Evolutionary conservation across 305 asterid genomes (phyloP).

Genomic region (Fraxinus dipetala): DNA sequence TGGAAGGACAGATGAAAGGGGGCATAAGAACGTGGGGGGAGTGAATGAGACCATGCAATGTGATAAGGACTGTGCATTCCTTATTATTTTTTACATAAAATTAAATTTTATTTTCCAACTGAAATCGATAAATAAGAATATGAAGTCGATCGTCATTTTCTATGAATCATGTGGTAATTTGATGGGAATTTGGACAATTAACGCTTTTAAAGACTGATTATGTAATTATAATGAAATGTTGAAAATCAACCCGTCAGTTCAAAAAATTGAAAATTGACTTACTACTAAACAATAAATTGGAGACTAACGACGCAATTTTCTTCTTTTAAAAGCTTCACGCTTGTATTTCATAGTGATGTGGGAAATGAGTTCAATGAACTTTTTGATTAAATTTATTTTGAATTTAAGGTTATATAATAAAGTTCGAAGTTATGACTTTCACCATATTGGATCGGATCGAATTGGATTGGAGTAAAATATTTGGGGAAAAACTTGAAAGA

Average conservation of each 20-base stretch:
- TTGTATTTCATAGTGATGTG: neutral
- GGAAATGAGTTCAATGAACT: no score
- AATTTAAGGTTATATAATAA: no score
- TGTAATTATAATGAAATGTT: neutral
- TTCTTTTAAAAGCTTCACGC: neutral
- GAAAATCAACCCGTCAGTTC: neutral
- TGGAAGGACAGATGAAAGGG: conserved; percentile 38
- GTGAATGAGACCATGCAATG: conserved; percentile 35
- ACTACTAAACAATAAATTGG: no score
- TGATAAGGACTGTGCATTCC: neutral
- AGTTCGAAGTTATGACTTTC: no score
- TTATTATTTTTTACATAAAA: neutral
- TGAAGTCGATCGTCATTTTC: neutral
- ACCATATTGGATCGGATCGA: neutral
- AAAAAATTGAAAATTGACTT: neutral
- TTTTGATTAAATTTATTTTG: no score
- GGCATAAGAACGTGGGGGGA: conserved; percentile 49
- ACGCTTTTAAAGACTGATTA: neutral
- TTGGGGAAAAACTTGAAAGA: conserved; percentile 21
- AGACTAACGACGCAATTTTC: neutral
- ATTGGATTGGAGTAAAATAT: neutral
- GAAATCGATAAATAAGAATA: neutral
- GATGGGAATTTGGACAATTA: neutral
- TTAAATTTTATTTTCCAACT: neutral
- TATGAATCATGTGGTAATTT: neutral